Base-by-base conservation (phyloP, 192 early-diverging fungal genomes). In the Irineochytrium annulatum region DNA sequence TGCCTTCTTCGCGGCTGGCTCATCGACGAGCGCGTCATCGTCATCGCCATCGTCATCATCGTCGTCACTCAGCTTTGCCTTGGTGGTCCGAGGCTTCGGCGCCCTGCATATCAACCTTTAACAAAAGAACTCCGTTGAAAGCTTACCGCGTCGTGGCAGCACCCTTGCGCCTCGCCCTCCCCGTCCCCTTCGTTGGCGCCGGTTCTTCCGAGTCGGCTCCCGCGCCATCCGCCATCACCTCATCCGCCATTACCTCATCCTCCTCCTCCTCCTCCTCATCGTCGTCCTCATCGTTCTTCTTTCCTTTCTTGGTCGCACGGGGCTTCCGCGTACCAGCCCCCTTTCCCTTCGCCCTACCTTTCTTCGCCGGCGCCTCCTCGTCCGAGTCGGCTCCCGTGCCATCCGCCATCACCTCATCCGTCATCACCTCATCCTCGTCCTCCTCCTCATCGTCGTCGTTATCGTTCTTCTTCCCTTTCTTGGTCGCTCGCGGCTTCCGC, bases 21-120 rank as follows among this genome's bases (percentile, higher is more conserved):
- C 59, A 55, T 44, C 58, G 5, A 55, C 60, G 29, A n/a, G n/a
- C n/a, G n/a, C n/a, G n/a, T 54, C 58, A 19, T 32, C 63, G 2
- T 35, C 39, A n/a, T 24, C 29, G 19, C n/a, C 32, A 6, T 62
- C 51, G 41, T 62, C 59, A 27, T 43, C 46, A 6, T 43, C 62
- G 17, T 48, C 53, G 22, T 59, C 28, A 19, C 14, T 8, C 28
- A 22, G 24, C 1, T 11, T 1, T 29, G 46, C 20, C 43, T 1
- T 17, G 41, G 1, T 11, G 11, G 16, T 16, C 43, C 14, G 14
- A 28, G 11, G 17, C 1, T n/a, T 22, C 17, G 22, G 19, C 0
- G 45, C n/a, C n/a, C n/a, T n/a, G n/a, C n/a, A n/a, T n/a, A n/a
- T n/a, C n/a, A n/a, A n/a, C n/a, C n/a, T n/a, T n/a, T n/a, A n/a